phyloP scores from a whole-genome alignment of 192 early-diverging fungal genomes.

The Gonapodya sp. region DNA sequence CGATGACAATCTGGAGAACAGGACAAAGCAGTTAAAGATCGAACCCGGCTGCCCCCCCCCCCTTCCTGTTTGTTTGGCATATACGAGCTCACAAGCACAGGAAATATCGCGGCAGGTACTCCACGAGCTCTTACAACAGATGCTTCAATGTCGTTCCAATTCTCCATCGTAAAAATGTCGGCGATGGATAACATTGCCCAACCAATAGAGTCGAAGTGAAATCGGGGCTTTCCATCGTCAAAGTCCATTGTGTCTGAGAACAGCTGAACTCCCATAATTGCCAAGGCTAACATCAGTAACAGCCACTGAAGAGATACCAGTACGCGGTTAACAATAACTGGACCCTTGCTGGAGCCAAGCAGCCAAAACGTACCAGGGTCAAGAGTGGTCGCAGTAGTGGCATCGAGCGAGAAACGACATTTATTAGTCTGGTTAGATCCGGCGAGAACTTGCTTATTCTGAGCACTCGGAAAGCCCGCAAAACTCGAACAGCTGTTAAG shows the following conservation, averaged over 20 bases:
- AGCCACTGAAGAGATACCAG: neutral
- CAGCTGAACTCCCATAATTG: neutral
- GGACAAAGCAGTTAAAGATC: neutral
- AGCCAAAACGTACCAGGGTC: neutral
- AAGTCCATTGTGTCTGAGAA: neutral
- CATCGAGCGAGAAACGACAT: neutral
- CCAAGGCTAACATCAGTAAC: neutral
- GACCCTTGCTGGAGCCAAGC: no score
- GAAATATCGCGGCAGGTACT: neutral
- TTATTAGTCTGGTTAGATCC: neutral
- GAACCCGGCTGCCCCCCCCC: no score
- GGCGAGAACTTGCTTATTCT: neutral
- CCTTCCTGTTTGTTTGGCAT: no score
- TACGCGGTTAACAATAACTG: neutral
- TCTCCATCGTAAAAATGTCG: neutral
- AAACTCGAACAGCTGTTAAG: neutral
- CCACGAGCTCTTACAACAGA: neutral
- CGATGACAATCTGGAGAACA: neutral
- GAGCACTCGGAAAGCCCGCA: neutral
- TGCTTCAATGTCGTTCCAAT: neutral
- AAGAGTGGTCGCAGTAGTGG: neutral
- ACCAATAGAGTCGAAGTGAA: neutral
- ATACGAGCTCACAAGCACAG: neutral
- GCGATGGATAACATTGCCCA: neutral
- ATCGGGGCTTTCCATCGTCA: neutral